Evolutionary conservation across 805 yeast genomes (phyloP).

Genomic region (Lachancea kluyveri): DNA sequence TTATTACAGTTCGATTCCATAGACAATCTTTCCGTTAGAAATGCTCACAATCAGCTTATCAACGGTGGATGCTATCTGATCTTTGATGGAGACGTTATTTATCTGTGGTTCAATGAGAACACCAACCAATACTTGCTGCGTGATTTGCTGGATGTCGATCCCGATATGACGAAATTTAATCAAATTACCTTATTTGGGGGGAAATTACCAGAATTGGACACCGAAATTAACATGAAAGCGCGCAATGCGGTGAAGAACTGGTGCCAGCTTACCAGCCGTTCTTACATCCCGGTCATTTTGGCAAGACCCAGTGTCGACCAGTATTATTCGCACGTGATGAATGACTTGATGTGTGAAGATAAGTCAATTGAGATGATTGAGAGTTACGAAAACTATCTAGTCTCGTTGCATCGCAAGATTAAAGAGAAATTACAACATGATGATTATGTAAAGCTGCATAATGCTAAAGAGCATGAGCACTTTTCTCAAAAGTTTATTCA

Average conservation of each 20-base stretch:
- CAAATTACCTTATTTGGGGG: slow-evolving; percentile 30
- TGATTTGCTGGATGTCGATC: slow-evolving; percentile 67
- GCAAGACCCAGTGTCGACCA: slow-evolving; percentile 29
- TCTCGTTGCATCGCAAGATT: slow-evolving; percentile 60
- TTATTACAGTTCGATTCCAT: slow-evolving; percentile 43
- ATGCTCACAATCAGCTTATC: slow-evolving; percentile 32
- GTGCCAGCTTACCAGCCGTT: slow-evolving; percentile 21
- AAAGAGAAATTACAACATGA: slow-evolving; percentile 46
- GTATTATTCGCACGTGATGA: slow-evolving; percentile 32
- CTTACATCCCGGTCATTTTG: slow-evolving; percentile 21
- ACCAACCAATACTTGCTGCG: slow-evolving; percentile 60
- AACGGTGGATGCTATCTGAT: slow-evolving; percentile 75
- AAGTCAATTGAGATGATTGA: slow-evolving; percentile 44
- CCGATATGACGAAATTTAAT: slow-evolving; percentile 17
- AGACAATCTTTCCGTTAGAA: slow-evolving; percentile 37
- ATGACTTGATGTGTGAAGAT: slow-evolving; percentile 70
- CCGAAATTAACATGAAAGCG: slow-evolving; percentile 63
- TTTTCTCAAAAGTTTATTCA: slow-evolving; percentile 31
- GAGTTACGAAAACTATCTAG: slow-evolving; percentile 61
- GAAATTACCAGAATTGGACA: slow-evolving; percentile 63
- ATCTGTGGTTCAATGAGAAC: slow-evolving; percentile 63
- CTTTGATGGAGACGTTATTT: slow-evolving; percentile 58
- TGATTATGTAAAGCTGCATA: slow-evolving; percentile 23
- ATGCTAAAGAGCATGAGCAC: slow-evolving; percentile 21
- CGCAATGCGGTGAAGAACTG: slow-evolving; percentile 53